These are phyloP conservation scores for Fomitopsis serialis DNA, from an alignment of 768 basidiomycete genomes.

Conservation along the genomic window DNA sequence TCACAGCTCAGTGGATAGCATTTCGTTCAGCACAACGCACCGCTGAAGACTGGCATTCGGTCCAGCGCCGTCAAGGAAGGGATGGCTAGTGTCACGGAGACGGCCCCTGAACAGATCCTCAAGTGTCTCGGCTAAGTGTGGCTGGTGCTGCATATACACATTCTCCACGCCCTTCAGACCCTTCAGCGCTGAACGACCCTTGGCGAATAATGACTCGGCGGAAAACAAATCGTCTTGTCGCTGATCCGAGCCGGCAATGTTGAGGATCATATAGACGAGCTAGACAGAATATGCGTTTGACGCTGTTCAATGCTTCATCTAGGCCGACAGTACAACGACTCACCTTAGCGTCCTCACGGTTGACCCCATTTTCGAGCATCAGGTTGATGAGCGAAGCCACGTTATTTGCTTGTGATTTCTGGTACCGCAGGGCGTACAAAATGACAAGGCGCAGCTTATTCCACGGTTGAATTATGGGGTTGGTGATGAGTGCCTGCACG, in stretches of 20 bases:
- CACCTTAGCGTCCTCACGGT: constrained; percentile 72
- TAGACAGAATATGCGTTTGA: constrained; percentile 27
- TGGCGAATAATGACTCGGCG: constrained; percentile 89
- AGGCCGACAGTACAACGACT: too few relatives aligned
- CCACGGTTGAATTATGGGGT: constrained; percentile 60
- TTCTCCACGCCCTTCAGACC: constrained; percentile 99
- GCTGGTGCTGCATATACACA: constrained; percentile 96
- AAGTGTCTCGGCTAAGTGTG: constrained; percentile 87
- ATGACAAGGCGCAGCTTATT: constrained; percentile 90
- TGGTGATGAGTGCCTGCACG: constrained; percentile 74
- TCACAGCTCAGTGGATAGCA: too few relatives aligned
- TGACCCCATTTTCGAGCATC: constrained; percentile 69
- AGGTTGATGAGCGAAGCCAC: constrained; percentile 76
- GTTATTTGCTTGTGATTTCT: constrained; percentile 79
- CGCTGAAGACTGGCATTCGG: constrained; percentile 67
- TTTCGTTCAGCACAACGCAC: constrained; percentile 29
- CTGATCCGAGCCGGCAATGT: constrained; percentile 92
- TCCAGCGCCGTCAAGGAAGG: constrained; percentile 75
- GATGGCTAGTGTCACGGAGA: constrained; percentile 83
- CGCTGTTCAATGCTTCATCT: too few relatives aligned
- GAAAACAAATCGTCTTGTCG: constrained; percentile 97
- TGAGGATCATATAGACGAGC: constrained; percentile 91
- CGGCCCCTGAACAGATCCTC: constrained; percentile 85
- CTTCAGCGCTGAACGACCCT: constrained; percentile 91
- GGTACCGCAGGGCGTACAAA: constrained; percentile 90